Evolutionary conservation across 1,284 basidiomycete species (phyloP), one percentile per base, ranked within the genome.

Genomic region (Rhizoctonia solani): DNA sequence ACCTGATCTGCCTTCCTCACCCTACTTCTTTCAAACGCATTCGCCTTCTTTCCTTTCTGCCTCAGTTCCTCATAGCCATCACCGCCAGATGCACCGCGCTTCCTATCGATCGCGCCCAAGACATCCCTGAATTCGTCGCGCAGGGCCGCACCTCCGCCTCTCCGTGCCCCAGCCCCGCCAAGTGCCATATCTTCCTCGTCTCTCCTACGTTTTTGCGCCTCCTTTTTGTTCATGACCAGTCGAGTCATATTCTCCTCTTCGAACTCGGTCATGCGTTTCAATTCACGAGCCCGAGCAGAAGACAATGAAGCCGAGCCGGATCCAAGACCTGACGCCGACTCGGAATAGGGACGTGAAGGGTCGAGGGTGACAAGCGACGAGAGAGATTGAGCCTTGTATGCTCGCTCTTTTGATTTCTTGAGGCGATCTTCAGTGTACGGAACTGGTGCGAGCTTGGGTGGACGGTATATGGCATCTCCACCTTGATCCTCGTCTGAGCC

Each of bases 231-330:
- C 84, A 95, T 90, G 69, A 96, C 85, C 66, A 98, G 77, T 66
- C 96, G 87, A 29, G 91, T 94, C 80, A 98, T 95, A 77, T 98
- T 96, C 65, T 93, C 92, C 77, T 98, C 96, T 79, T 99, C 96
- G 77, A 93, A 99, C 71, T 93, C 90, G 59, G 86, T 86, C 80
- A 98, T 88, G 13, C 89, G 85, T 72, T 88, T 85, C 69, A 98
- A 81, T 70, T 93, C 87, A 37, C 86, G 83, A 8, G 90, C 90
- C 25, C 92, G 88, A 21, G 83, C 81, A 1, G 88, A 89, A 85
- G 80, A 63, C 81, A 81, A 41, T 81, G 87, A 69, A 58, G 77
- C 77, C 19, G 74, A 73, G 19, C 70, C 72, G 30, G 82, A 81
- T 6, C 90, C 88, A 2, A 96, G 81, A 63, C 94, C 94, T 3